Evolutionary conservation across 1,139 yeast genomes (phyloP), one percentile per base, ranked within the genome.

Genomic region (Saccharomyces hybrid): DNA sequence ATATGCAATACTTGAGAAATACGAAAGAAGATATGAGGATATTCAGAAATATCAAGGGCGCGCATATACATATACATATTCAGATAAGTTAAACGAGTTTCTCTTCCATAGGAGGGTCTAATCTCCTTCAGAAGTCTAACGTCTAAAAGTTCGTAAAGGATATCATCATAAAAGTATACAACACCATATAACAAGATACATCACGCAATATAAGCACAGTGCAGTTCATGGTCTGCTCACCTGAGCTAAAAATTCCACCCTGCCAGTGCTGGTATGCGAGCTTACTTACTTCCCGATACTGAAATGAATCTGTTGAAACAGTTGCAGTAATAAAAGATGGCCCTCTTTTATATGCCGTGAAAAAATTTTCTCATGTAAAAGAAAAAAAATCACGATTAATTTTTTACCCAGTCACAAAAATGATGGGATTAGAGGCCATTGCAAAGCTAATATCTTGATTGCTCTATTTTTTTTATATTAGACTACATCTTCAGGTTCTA

Each of bases 111-210:
- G 19, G 19, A 19, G 19, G 19, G 19, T 19, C 19, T 19, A 19
- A 19, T 19, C 19, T 19, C 19, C 19, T 19, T 19, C 19, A 19
- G 19, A 19, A 68, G 71, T 68, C 72, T 68, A 68, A 68, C 72
- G 72, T 68, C 72, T 67, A 56, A 67, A 65, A 57, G 55, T 61
- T 60, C 62, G 63, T 62, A 58, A 55, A 60, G 57, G 54, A 54
- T 59, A 60, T 65, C 69, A 66, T 66, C 69, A 64, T 58, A 38
- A 38, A 38, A 3, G 25, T 3, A 6, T 38, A 16, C 44, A 38
- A n/a, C 19, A 19, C 19, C 19, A 19, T 19, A 19, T 19, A 19
- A 19, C 19, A 19, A 19, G 16, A 16, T 32, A 4, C 1, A 16
- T 9, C 11, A n/a, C 11, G 13, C 44, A 38, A 19, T n/a, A 38